A percentile compares a stretch with the other conserved stretches of the same genome.
Evolutionary conservation across 495 filamentous ascomycete genomes (phyloP).

Genomic region (Aspergillus panamensis): DNA sequence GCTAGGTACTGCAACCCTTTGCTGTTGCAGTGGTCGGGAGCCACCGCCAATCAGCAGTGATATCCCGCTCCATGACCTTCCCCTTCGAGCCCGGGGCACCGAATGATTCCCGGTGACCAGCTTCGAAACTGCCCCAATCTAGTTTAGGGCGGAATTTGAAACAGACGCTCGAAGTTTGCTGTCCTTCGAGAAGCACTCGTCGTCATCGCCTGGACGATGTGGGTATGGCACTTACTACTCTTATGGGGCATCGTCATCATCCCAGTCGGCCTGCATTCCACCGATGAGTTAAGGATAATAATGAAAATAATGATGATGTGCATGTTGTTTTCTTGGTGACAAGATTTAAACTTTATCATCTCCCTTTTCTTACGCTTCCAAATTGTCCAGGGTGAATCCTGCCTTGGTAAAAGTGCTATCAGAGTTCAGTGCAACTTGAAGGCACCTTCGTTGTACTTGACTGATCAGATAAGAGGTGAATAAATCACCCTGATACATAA

Average conservation of each 20-base stretch:
- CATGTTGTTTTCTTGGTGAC: not conserved
- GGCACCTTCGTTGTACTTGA: too few species aligned
- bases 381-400: not conserved
- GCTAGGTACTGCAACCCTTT: too few species aligned
- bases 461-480: not conserved
- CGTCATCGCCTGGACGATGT: slow-evolving; percentile 18
- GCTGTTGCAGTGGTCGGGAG: not conserved
- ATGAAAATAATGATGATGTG: slow-evolving; percentile 14
- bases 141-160: slow-evolving; percentile 17
- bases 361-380: not conserved
- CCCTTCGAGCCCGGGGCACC: slow-evolving; percentile 9
- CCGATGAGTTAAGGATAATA: slow-evolving; percentile 1
- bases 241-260: slow-evolving; percentile 17
- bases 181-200: slow-evolving; percentile 24
- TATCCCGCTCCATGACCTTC: slow-evolving; percentile 10
- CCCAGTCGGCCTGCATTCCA: slow-evolving; percentile 7
- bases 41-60: not conserved
- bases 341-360: not conserved
- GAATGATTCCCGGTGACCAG: slow-evolving; percentile 6
- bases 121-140: slow-evolving; percentile 4
- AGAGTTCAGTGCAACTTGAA: too few species aligned
- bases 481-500: not conserved
- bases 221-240: too few species aligned
- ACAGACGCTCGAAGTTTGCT: slow-evolving; percentile 21
- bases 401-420: too few species aligned